Base-by-base conservation (phyloP, 192 early-diverging fungal genomes). In the Allomyces macrogynus region DNA sequence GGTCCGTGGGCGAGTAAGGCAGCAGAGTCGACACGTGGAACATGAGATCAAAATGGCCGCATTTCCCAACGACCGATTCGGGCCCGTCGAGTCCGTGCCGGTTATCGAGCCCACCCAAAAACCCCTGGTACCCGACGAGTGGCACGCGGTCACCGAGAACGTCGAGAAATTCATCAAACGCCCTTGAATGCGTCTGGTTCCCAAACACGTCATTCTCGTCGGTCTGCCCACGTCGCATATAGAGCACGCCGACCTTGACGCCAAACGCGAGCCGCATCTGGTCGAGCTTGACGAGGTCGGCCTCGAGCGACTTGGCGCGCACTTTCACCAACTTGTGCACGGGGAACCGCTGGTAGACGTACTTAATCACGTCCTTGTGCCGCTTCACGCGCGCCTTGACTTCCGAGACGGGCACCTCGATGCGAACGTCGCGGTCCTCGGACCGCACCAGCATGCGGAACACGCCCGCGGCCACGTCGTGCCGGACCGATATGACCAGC, bases 1-100 rank as follows among this genome's bases (percentile, higher is more conserved):
- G 22, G 49, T 80, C 77, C 23, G 64, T 73, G 23, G 25, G 22
- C 9, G 43, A 69, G 62, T 61, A 78, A 2, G 78, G 78, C 18
- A 80, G 62, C 24, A 71, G 57, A 4, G 78, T 80, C 42, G 76
- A 76, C 20, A 77, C 75, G 54, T 80, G 78, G 66, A 69, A 80
- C 66, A 71, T 80, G 24, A 76, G 27, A 5, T 80, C 78, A 61
- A 65, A 78, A 8, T 40, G 32, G 3, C 32, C 32, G 32, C 32
- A 40, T 8, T 40, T 40, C 4, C 32, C 32, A 2, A 40, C 32
- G 8, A 40, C 32, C 32, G 32, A 40, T 8, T 40, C 32, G 7
- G 32, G 32, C 32, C 32, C 32, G 8, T 40, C 32, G 0, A 40
- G 32, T 8, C 32, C 66, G 62, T 75, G 24, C 40, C 43, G 63